phyloP scores from a whole-genome alignment of 2,329 filamentous ascomycete species.

The Magnaporthales sp. region DNA sequence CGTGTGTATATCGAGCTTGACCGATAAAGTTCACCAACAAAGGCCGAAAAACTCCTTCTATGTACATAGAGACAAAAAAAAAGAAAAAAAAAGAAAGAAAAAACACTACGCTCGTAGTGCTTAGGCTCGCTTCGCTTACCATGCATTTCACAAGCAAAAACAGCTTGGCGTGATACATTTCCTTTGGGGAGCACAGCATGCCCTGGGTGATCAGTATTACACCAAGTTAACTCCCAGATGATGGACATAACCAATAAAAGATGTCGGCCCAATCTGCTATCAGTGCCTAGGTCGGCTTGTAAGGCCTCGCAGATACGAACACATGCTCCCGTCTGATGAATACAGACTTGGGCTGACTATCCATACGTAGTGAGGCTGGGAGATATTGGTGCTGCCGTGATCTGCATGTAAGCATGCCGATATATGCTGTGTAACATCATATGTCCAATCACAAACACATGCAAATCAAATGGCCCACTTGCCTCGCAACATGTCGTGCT shows the following conservation, averaged over 20 bases:
- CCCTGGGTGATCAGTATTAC: not conserved
- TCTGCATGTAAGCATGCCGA: slow-evolving; percentile 15
- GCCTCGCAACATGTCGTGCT: not conserved
- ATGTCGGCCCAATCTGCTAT: not conserved
- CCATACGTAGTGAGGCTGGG: not conserved
- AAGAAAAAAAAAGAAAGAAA: no score
- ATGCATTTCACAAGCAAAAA: no score
- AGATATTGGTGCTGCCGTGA: not conserved
- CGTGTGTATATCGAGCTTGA: no score
- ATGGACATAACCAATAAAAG: not conserved
- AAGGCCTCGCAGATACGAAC: not conserved
- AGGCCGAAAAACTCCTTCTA: no score
- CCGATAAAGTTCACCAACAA: no score
- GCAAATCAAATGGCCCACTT: not conserved
- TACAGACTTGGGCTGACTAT: not conserved
- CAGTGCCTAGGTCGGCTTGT: not conserved
- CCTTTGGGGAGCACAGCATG: not conserved
- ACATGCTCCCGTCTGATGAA: not conserved
- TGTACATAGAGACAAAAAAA: no score
- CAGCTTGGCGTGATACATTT: no score
- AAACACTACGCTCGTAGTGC: no score
- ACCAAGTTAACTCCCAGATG: not conserved
- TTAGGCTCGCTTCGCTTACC: no score
- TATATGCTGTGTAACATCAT: slow-evolving; percentile 48
- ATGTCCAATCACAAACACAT: slow-evolving; percentile 22